Conservation (phyloP, 495 filamentous ascomycete genomes). For the Tuber umbilicatum region DNA sequence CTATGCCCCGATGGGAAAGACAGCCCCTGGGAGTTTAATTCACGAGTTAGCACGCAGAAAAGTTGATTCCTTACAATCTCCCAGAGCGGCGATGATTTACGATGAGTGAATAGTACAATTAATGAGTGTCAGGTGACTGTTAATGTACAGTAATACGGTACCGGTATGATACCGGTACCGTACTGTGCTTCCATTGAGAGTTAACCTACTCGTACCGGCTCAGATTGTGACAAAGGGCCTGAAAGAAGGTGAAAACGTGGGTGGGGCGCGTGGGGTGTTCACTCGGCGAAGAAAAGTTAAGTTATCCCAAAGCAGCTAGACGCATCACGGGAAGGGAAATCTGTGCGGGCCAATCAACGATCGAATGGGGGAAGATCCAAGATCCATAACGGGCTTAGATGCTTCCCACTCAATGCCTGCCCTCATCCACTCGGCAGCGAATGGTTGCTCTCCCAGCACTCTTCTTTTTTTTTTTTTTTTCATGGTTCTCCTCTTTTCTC, state of each 20-base stretch:
- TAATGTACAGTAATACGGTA: constrained; percentile 3
- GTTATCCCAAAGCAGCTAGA: constrained; percentile 18
- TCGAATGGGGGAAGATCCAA: constrained; percentile 32
- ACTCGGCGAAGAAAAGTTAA: constrained; percentile 15
- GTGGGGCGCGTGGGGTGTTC: constrained; percentile 12
- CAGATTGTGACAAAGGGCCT: neutral
- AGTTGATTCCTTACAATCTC: neutral
- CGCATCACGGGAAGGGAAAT: constrained; percentile 23
- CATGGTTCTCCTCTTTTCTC: neutral
- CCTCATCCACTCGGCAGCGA: constrained; percentile 17
- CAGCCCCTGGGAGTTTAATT: neutral
- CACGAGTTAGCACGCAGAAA: neutral
- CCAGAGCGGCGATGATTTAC: neutral
- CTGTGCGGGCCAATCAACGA: constrained; percentile 25
- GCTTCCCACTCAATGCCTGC: neutral
- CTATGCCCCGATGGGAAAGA: neutral
- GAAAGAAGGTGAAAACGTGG: constrained; percentile 19
- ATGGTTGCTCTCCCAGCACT: constrained; percentile 23
- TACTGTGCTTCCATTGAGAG: neutral
- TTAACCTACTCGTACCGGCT: constrained; percentile 6
- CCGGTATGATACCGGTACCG: neutral
- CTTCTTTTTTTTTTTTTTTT: too few relatives aligned
- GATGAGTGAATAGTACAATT: neutral
- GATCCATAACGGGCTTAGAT: constrained; percentile 22
- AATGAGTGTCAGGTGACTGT: neutral